Evolutionary conservation across 148 eudicot species (phyloP), one percentile per base, ranked within the genome.

Genomic region (Cornus florida): DNA sequence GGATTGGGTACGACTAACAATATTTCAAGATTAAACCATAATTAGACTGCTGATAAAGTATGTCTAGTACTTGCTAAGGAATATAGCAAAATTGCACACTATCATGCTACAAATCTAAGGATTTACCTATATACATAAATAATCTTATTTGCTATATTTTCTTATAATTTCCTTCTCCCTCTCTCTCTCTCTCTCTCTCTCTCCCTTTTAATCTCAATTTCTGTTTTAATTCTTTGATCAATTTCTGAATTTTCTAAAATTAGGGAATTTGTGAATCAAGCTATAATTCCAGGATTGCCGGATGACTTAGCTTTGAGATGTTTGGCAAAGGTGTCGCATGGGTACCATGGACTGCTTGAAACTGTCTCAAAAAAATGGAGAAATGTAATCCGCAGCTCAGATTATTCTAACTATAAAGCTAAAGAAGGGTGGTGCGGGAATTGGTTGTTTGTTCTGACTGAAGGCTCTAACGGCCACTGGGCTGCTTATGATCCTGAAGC

Each of bases 401-500:
- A 62, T 13, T 75, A 75, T 64, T 35, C 56, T 38, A 75, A 65
- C 28, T 75, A 62, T 38, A 75, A 75, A 48, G 57, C 53, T 31
- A 75, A 53, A 65, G 57, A 75, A 28, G 69, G 68, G n/a, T 75
- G 78, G 78, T 75, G 56, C 17, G 78, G 78, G 38, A 69, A 65
- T 28, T 75, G 78, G 78, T 50, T 75, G 43, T 75, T 75, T 75
- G 53, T 46, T 35, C 57, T 75, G 57, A 64, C 78, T 24, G 78
- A 75, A 69, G 17, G 35, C 4, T 75, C 70, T 22, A 75, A 75
- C 59, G 64, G 64, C 70, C 69, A 75, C 28, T 75, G 78, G 78
- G 48, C 64, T 75, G 78, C 78, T 64, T 75, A 75, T 39, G 78
- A 75, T 64, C 78, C 78, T 38, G 78, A 75, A 39, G 78, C 78